phyloP scores from a whole-genome alignment of 495 filamentous ascomycete species.

The Glonium stellatum region DNA sequence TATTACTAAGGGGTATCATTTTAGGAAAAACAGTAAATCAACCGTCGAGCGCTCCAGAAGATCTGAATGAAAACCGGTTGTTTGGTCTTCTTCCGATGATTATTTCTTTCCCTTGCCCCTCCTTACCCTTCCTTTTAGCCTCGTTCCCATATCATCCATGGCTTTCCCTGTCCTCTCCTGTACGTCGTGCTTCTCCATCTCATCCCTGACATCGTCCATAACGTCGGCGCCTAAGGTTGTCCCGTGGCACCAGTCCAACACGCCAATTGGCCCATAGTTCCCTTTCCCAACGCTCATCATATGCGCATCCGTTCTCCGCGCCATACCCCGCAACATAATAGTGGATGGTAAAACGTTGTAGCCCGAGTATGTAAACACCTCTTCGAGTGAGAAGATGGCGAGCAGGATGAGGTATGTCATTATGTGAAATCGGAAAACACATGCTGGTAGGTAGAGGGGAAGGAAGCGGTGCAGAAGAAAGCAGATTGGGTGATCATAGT shows the following conservation, averaged over 20 bases:
- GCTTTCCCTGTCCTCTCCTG: conserved; percentile 41
- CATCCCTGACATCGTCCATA: conserved; percentile 49
- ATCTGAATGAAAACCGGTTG: too few species aligned
- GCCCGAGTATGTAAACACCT: conserved; percentile 68
- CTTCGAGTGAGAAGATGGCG: conserved; percentile 62
- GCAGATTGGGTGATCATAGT: conserved; percentile 75
- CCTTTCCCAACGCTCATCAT: conserved; percentile 52
- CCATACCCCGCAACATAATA: conserved; percentile 68
- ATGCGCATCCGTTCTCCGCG: conserved; percentile 63
- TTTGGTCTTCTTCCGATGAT: neutral
- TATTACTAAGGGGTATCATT: too few species aligned
- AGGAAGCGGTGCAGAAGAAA: conserved; percentile 63
- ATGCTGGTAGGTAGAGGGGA: conserved; percentile 66
- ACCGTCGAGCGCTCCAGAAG: too few species aligned
- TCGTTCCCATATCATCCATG: conserved; percentile 13
- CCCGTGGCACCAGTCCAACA: conserved; percentile 71
- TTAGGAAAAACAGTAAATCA: too few species aligned
- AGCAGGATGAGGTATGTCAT: conserved; percentile 71
- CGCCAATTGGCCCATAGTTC: conserved; percentile 71
- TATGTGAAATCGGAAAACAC: conserved; percentile 62
- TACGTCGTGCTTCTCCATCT: conserved; percentile 55
- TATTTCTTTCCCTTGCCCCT: conserved; percentile 22
- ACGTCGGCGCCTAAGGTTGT: conserved; percentile 55
- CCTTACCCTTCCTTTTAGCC: conserved; percentile 14
- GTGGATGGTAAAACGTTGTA: conserved; percentile 65